A percentile compares a stretch with the other conserved stretches of the same genome.
These are phyloP conservation scores for Leishmania martiniquensis DNA, from an alignment of 208 protist genomes.

Conservation along the genomic window DNA sequence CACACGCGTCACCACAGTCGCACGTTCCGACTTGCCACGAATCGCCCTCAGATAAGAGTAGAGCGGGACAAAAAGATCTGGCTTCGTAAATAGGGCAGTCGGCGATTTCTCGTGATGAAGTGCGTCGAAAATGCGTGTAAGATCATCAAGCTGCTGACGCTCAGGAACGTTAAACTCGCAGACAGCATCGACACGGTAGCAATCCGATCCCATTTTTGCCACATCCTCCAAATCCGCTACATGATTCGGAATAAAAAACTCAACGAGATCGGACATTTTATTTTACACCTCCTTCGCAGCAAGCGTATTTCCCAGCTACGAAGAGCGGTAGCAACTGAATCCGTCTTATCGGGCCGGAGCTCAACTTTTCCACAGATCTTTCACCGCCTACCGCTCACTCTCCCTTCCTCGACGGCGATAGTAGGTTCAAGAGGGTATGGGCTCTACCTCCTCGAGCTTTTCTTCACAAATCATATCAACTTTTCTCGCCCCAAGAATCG, in stretches of 20 bases:
- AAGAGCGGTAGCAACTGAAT: not conserved
- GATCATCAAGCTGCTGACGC: constrained; percentile 80
- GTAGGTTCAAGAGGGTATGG: too few relatives aligned
- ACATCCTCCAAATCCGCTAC: constrained; percentile 67
- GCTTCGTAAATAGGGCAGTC: constrained; percentile 76
- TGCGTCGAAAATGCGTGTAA: constrained; percentile 78
- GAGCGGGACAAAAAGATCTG: constrained; percentile 67
- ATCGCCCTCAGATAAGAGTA: constrained; percentile 83
- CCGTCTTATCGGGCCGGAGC: not conserved
- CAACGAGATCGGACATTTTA: constrained; percentile 48
- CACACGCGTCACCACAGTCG: constrained; percentile 44
- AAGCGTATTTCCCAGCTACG: not conserved
- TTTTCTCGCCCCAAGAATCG: too few relatives aligned
- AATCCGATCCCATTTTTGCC: constrained; percentile 35
- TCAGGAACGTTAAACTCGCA: constrained; percentile 78
- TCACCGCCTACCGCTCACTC: too few relatives aligned
- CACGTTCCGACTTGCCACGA: constrained; percentile 28
- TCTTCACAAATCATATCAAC: too few relatives aligned
- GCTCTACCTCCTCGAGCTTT: too few relatives aligned
- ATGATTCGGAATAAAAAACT: constrained; percentile 80
- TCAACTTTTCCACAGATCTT: too few relatives aligned
- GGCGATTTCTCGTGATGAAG: constrained; percentile 84
- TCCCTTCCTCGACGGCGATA: too few relatives aligned
- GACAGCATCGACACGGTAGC: constrained; percentile 57
- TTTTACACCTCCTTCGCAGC: not conserved